Evolutionary conservation across 2,329 filamentous ascomycete species (phyloP).

Genomic region (Cercospora sp.): DNA sequence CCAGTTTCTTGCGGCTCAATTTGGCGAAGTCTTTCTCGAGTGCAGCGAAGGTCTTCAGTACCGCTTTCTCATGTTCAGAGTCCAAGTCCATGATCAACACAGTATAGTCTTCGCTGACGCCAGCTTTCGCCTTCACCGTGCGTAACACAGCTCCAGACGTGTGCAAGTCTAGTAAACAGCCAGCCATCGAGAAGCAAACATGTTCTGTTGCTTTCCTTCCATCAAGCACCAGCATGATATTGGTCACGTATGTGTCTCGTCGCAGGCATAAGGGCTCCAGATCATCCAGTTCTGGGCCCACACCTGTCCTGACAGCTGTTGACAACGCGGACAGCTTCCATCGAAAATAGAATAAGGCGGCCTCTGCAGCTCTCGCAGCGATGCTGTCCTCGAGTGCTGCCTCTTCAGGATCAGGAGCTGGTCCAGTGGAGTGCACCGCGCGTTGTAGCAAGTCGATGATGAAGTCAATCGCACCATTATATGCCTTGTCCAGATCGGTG

Average conservation of each 20-base stretch:
- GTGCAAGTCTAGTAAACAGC: slow-evolving; percentile 78
- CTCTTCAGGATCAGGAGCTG: slow-evolving; percentile 62
- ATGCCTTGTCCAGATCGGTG: slow-evolving; percentile 26
- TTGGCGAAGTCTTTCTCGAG: slow-evolving; percentile 78
- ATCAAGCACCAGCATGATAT: slow-evolving; percentile 53
- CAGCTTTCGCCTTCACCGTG: slow-evolving; percentile 39
- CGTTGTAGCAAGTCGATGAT: slow-evolving; percentile 72
- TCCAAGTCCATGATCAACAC: slow-evolving; percentile 65
- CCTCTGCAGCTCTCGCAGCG: slow-evolving; percentile 72
- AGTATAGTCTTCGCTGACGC: slow-evolving; percentile 46
- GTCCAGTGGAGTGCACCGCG: slow-evolving; percentile 64
- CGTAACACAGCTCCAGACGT: slow-evolving; percentile 72
- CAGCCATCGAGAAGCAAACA: slow-evolving; percentile 72
- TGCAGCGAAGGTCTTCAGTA: slow-evolving; percentile 75
- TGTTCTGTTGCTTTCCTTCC: slow-evolving; percentile 59
- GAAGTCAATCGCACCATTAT: slow-evolving; percentile 60
- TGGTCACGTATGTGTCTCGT: slow-evolving; percentile 54
- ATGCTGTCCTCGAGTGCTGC: slow-evolving; percentile 79
- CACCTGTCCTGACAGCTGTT: slow-evolving; percentile 51
- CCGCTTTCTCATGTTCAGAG: slow-evolving; percentile 61
- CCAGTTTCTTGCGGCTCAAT: slow-evolving; percentile 44
- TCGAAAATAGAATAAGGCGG: slow-evolving; percentile 86
- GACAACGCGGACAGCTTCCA: slow-evolving; percentile 61
- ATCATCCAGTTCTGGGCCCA: slow-evolving; percentile 57
- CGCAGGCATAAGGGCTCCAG: slow-evolving; percentile 58